Percentiles rank a stretch among this genome's conserved stretches.
These are phyloP conservation scores for Aaosphaeria arxii DNA, from an alignment of 2,329 filamentous ascomycete genomes.

Conservation along the genomic window DNA sequence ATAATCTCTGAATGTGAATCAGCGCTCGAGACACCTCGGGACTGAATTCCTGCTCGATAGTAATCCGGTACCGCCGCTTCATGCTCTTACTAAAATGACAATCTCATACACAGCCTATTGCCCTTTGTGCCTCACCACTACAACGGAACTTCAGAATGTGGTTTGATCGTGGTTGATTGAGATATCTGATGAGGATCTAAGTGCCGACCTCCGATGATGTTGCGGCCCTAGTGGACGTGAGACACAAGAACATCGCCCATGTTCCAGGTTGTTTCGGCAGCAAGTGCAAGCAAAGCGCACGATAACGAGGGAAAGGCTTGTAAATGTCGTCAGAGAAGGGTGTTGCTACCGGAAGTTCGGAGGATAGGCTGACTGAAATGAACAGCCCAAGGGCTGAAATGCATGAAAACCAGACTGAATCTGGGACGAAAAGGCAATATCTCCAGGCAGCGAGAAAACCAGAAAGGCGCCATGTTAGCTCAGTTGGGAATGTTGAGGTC, in stretches of 20 bases:
- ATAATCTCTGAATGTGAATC: no score
- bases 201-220: no score
- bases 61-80: no score
- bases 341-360: background rate
- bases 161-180: no score
- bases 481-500: background rate
- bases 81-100: no score
- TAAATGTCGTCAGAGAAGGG: background rate
- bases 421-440: constrained; percentile 15
- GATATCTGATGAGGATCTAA: no score
- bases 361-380: background rate
- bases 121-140: no score
- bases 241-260: background rate
- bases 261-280: background rate
- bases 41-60: no score
- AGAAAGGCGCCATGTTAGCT: constrained; percentile 8
- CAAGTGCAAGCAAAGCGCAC: background rate
- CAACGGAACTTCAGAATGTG: no score
- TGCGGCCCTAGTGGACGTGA: no score
- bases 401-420: constrained; percentile 13
- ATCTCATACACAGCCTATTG: no score
- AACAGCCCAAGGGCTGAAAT: constrained; percentile 1
- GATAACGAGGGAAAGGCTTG: background rate
- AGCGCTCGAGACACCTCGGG: no score
- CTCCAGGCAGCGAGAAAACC: constrained; percentile 28